Evolutionary conservation across 1,139 yeast genomes (phyloP), one percentile per base, ranked within the genome.

Genomic region (Taphrina populina): DNA sequence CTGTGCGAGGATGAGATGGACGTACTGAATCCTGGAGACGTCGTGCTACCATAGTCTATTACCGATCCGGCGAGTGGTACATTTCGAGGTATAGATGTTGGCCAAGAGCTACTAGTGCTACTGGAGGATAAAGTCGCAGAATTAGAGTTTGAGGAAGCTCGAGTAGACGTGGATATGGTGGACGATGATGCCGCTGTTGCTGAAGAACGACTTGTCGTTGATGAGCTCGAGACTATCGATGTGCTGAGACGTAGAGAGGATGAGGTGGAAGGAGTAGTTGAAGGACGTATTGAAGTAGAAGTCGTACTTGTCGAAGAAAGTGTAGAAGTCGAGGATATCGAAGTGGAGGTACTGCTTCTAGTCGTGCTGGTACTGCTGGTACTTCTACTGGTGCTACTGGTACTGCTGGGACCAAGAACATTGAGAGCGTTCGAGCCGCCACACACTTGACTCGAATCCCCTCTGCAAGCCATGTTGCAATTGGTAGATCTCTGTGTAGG

Each of bases 391-490:
- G n/a, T n/a, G n/a, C n/a, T n/a, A n/a, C n/a, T n/a, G 23, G 23
- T 19, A 36, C n/a, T n/a, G n/a, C n/a, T n/a, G n/a, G n/a, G n/a
- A n/a, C n/a, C n/a, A n/a, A n/a, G n/a, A n/a, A 39, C 45, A 39
- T 30, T 20, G 13, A 39, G 45, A n/a, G 45, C 45, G 17, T 39
- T 24, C 29, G 29, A 15, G 4, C 45, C 45, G 11, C 45, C 45
- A 17, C 45, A 39, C 7, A 13, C 17, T 19, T 39, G 20, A 23
- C 20, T 15, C 11, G 8, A 8, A 23, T 39, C 19, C 17, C 45
- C 45, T 8, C 32, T 8, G 11, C 45, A 39, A n/a, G 32, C 13
- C 45, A 39, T 39, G 45, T 20, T 39, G 20, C 45, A 39, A n/a
- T 30, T 32, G 8, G 45, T 11, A 19, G 32, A 24, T 8, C 30